Base-by-base conservation (phyloP, 805 yeast genomes). In the Kregervanrija delftensis region DNA sequence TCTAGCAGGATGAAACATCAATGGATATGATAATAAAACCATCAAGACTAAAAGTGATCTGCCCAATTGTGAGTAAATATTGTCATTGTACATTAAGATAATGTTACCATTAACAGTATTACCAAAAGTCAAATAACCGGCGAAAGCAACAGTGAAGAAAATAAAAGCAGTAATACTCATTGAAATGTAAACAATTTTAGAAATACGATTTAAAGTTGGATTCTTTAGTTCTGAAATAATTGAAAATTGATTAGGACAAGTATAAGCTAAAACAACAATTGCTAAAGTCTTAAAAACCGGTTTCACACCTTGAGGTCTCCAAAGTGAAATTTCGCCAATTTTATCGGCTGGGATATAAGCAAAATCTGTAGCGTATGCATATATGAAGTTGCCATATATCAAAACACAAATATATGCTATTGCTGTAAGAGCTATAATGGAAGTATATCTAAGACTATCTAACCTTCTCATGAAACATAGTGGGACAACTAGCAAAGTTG, bases 1-100 rank as follows among this genome's bases (percentile, higher is more conserved):
- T 49, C 95, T 69, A 49, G 88, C 79, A 15, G 95, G 95, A 60
- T 85, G 88, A 55, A 87, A 83, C 72, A 85, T 79, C 46, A 86
- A 69, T 12, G 95, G 95, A 63, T 72, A 86, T 4, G 89, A 81
- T 35, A 86, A 66, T n/a, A 80, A 66, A 12, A 86, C 85, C 90
- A 85, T 83, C 14, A 80, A 60, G 1, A 81, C 85, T 33, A 86
- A 68, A 37, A 84, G 70, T 32, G 77, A 67, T 50, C 84, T 74
- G 5, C 87, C 93, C 13, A 71, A 36, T 37, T 63, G 63, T 2
- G 82, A 70, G 42, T 72, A 65, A 10, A 69, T 53, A 2, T 78
- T 71, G 44, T 73, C 67, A 6, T 82, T 76, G 56, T 85, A 86
- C 74, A 82, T 76, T 47, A 84, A 63, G 43, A 86, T 73, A 52